Percentiles rank a stretch among this genome's conserved stretches.
These are phyloP conservation scores for Linnemannia elongata DNA, from an alignment of 192 early-diverging fungal genomes.

Conservation along the genomic window DNA sequence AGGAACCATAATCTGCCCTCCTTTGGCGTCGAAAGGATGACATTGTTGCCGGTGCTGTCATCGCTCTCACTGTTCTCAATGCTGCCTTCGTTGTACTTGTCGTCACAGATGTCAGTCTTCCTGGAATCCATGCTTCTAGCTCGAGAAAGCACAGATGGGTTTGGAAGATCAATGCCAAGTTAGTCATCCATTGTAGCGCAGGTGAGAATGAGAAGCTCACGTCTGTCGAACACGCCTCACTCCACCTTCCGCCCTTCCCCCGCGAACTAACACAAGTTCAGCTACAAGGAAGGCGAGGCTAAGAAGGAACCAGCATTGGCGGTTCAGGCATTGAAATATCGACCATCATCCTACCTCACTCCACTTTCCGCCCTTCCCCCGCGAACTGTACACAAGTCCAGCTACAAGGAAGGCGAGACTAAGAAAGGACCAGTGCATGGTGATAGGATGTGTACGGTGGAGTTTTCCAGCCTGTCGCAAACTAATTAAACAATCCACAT, in stretches of 20 bases:
- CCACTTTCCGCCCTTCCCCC: constrained; percentile 11
- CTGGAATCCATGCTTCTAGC: constrained; percentile 3
- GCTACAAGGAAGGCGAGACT: constrained; percentile 12
- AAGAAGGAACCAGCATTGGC: constrained; percentile 3
- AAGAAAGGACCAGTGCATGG: constrained; percentile 4
- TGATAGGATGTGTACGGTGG: not conserved
- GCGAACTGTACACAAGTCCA: not conserved
- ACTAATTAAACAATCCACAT: constrained; percentile 3
- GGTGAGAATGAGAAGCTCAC: constrained; percentile 1
- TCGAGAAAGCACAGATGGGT: not conserved
- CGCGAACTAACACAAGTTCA: not conserved
- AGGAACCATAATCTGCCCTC: constrained; percentile 2
- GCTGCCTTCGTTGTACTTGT: not conserved
- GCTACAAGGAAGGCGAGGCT: constrained; percentile 8
- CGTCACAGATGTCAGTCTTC: not conserved
- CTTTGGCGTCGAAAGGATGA: constrained; percentile 9
- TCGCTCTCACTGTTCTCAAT: not conserved
- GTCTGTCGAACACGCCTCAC: not conserved
- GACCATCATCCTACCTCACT: not conserved
- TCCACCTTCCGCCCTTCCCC: constrained; percentile 5
- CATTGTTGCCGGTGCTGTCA: constrained; percentile 2
- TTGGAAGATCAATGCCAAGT: not conserved
- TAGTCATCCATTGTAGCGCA: not conserved
- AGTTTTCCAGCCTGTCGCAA: not conserved
- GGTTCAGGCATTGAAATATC: not conserved